phyloP scores from a whole-genome alignment of 2,329 filamentous ascomycete species.

The Fusarium tricinctum region DNA sequence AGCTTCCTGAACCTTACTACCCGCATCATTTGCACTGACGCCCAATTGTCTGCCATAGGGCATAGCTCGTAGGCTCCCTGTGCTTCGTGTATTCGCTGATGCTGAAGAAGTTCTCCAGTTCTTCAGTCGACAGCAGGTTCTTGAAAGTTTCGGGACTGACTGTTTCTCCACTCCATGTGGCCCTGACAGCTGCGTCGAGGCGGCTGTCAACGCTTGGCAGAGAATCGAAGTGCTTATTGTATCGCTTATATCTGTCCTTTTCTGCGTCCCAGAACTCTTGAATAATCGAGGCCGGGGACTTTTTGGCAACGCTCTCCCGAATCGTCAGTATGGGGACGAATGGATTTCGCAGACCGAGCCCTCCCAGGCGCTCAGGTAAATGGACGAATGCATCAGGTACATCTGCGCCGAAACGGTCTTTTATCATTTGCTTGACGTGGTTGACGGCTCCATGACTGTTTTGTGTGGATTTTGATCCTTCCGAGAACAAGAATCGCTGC shows the following conservation, averaged over 20 bases:
- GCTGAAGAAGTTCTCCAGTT: not conserved
- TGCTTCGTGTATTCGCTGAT: not conserved
- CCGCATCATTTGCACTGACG: not conserved
- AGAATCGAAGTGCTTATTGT: not conserved
- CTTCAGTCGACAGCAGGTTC: not conserved
- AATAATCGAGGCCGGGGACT: not conserved
- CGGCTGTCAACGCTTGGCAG: conserved; percentile 1
- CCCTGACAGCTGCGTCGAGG: conserved; percentile 1
- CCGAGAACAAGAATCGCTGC: not conserved
- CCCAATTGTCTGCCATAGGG: not conserved
- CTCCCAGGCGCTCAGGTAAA: not conserved
- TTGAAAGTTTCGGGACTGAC: not conserved
- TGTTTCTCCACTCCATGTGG: not conserved
- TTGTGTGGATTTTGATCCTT: fast-evolving
- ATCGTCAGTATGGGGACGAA: conserved; percentile 1
- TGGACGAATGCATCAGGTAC: conserved; percentile 3
- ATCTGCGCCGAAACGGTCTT: not conserved
- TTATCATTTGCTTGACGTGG: not conserved
- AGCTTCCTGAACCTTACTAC: not conserved
- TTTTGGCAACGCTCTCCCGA: not conserved
- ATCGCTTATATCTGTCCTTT: not conserved
- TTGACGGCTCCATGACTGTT: not conserved
- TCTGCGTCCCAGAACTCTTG: not conserved
- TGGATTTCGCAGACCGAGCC: not conserved
- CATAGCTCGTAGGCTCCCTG: not conserved